Evolutionary conservation across 2,329 filamentous ascomycete genomes (phyloP).

Genomic region (Phyllosticta citrichinensis): DNA sequence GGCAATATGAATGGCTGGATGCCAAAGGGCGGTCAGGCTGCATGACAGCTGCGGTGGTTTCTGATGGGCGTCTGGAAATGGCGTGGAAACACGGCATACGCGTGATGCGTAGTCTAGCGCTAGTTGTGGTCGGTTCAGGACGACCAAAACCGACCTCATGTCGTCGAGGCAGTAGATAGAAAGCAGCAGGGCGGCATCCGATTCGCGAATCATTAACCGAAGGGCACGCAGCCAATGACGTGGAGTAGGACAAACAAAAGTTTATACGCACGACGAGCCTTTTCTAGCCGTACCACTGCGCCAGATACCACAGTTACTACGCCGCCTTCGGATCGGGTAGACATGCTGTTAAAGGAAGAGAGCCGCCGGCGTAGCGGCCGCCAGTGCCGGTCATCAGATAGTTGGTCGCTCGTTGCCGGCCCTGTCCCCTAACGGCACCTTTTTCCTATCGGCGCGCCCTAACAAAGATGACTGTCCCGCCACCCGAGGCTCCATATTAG

Average conservation of each 20-base stretch:
- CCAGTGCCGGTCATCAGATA: background rate
- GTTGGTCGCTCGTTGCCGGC: background rate
- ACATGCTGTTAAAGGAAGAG: background rate
- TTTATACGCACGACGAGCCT: background rate
- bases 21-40: background rate
- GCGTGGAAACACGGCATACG: background rate
- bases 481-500: background rate
- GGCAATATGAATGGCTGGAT: slow-evolving; percentile 11
- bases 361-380: background rate
- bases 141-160: background rate
- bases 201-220: background rate
- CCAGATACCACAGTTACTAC: background rate
- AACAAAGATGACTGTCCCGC: background rate
- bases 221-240: background rate
- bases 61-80: background rate
- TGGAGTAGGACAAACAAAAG: background rate
- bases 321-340: background rate
- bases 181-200: background rate
- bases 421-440: background rate
- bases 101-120: background rate
- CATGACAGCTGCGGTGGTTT: background rate
- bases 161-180: background rate
- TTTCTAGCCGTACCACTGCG: background rate
- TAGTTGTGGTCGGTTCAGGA: background rate
- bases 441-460: background rate